Evolutionary conservation across 2,329 filamentous ascomycete species (phyloP).

Genomic region (Penicillium glabrum): DNA sequence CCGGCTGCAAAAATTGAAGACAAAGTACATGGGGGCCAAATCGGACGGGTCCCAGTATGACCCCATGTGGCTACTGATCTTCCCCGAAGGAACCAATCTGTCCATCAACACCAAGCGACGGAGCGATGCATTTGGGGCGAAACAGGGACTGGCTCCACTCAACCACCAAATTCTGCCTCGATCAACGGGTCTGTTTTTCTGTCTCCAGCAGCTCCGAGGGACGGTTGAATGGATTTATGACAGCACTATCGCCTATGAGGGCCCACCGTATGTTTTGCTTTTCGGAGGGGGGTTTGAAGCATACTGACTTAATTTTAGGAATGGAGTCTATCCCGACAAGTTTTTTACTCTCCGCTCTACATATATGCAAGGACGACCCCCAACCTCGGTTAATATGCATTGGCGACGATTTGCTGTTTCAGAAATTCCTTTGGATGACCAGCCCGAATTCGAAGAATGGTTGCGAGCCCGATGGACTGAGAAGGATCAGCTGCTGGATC

Average conservation of each 20-base stretch:
- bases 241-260: conserved; percentile 94
- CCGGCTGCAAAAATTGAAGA: conserved; percentile 58
- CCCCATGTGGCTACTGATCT: conserved; percentile 68
- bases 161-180: conserved; percentile 61
- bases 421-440: conserved; percentile 76
- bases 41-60: conserved; percentile 49
- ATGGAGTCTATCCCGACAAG: conserved; percentile 82
- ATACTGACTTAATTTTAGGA: conserved; percentile 46
- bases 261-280: conserved; percentile 70
- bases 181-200: conserved; percentile 62
- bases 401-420: conserved; percentile 83
- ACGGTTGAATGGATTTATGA: conserved; percentile 67
- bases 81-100: conserved; percentile 65
- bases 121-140: conserved; percentile 58
- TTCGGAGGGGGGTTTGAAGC: neutral
- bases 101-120: conserved; percentile 56
- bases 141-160: conserved; percentile 58
- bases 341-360: conserved; percentile 84
- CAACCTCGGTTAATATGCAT: conserved; percentile 94
- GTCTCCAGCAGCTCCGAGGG: conserved; percentile 57
- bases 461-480: conserved; percentile 83
- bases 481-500: conserved; percentile 85
- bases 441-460: conserved; percentile 78
- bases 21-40: conserved; percentile 49
- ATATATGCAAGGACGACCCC: conserved; percentile 83